A percentile compares a stretch with the other conserved stretches of the same genome.
Evolutionary conservation across 352 stramenopile genomes (phyloP).

Genomic region (Elongisporangium anandrum): DNA sequence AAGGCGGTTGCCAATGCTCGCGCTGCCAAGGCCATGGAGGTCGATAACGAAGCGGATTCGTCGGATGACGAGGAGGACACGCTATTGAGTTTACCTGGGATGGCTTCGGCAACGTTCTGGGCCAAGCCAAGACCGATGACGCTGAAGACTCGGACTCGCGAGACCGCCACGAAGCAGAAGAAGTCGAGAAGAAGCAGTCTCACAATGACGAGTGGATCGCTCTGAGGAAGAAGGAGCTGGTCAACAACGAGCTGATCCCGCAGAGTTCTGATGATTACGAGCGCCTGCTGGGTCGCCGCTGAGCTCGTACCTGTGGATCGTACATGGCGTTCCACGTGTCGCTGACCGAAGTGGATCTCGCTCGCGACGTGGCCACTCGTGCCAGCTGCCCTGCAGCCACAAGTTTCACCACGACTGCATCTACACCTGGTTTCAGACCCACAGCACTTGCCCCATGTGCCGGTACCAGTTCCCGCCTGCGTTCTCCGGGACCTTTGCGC

Average conservation of each 20-base stretch:
- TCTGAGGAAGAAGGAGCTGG: conserved; percentile 91
- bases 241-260: conserved; percentile 88
- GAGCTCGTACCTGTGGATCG: conserved; percentile 95
- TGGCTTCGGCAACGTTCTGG: conserved; percentile 71
- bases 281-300: conserved; percentile 93
- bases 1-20: conserved; percentile 29
- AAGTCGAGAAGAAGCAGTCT: conserved; percentile 88
- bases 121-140: conserved; percentile 39
- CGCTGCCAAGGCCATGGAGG: conserved; percentile 30
- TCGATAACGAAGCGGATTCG: conserved; percentile 45
- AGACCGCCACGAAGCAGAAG: conserved; percentile 54
- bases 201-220: conserved; percentile 95
- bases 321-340: conserved; percentile 98
- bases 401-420: conserved; percentile 91
- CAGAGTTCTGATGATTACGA: conserved; percentile 95
- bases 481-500: conserved; percentile 45
- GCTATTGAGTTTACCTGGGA: conserved; percentile 87
- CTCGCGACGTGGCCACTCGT: conserved; percentile 89
- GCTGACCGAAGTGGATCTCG: conserved; percentile 91
- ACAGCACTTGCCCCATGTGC: conserved; percentile 91
- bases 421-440: conserved; percentile 85
- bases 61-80: conserved; percentile 48
- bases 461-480: conserved; percentile 80
- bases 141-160: conserved; percentile 39
- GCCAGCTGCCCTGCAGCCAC: conserved; percentile 90